Evolutionary conservation across 73 alveolate species (phyloP).

Genomic region (Durusdinium trenchii): DNA sequence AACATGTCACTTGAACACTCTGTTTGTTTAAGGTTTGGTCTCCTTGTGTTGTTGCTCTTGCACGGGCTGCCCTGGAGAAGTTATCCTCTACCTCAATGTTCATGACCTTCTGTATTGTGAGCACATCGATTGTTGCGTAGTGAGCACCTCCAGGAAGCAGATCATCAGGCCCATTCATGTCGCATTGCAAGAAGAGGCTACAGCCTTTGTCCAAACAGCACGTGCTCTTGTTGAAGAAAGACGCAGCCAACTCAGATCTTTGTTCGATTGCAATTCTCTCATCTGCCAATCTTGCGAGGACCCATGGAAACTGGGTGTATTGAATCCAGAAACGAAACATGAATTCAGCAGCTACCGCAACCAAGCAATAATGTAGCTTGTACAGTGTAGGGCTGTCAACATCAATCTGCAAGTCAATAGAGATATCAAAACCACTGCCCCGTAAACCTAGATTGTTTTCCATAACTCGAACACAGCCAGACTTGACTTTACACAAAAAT

Average conservation of each 20-base stretch:
- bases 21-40: not conserved
- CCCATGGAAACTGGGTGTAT: not conserved
- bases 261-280: not conserved
- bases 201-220: not conserved
- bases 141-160: not conserved
- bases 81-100: constrained; percentile 40
- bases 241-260: not conserved
- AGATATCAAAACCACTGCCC: constrained; percentile 16
- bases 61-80: constrained; percentile 8
- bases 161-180: not conserved
- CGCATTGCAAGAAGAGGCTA: not conserved
- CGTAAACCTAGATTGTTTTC: not conserved
- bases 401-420: too few relatives aligned
- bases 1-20: too few relatives aligned
- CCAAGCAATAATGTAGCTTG: not conserved
- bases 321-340: not conserved
- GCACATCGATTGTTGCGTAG: not conserved
- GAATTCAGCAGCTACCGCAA: not conserved
- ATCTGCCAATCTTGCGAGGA: not conserved
- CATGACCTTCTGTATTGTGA: not conserved
- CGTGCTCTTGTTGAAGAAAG: not conserved
- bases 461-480: not conserved
- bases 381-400: not conserved
- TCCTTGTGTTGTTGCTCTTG: not conserved
- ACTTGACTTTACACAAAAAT: too few relatives aligned